Evolutionary conservation across 1,284 basidiomycete genomes (phyloP).

Genomic region (Naganishia sp.): DNA sequence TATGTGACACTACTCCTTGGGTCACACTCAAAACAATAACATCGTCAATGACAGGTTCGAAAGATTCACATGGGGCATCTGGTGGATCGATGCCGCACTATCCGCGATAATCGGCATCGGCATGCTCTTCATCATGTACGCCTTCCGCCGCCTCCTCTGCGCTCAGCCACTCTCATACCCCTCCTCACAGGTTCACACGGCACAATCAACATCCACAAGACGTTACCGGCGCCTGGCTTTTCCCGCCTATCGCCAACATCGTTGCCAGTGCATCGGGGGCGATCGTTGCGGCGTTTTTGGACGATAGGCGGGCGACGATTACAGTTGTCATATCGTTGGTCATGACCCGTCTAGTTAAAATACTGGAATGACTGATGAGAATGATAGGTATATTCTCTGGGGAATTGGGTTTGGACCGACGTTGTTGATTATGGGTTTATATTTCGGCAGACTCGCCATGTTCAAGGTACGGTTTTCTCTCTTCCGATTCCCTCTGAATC

Average conservation of each 20-base stretch:
- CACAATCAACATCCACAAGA: conserved; percentile 63
- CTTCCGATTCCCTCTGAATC: conserved; percentile 48
- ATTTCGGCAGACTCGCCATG: conserved; percentile 57
- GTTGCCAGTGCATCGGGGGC: conserved; percentile 69
- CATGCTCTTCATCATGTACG: conserved; percentile 65
- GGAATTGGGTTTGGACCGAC: conserved; percentile 57
- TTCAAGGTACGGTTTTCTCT: conserved; percentile 35
- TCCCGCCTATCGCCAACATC: conserved; percentile 70
- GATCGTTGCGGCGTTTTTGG: conserved; percentile 61
- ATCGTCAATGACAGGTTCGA: neutral
- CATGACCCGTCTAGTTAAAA: neutral
- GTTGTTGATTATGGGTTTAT: conserved; percentile 63
- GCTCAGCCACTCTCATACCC: too few species aligned
- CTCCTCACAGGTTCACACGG: conserved; percentile 59
- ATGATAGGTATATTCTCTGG: conserved; percentile 46
- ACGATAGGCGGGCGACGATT: conserved; percentile 59
- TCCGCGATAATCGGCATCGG: conserved; percentile 65
- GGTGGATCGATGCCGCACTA: conserved; percentile 71
- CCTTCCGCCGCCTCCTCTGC: neutral
- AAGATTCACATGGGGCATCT: conserved; percentile 65
- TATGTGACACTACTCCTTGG: conserved; percentile 55
- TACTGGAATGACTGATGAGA: neutral
- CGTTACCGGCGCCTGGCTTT: conserved; percentile 66
- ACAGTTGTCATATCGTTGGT: conserved; percentile 59
- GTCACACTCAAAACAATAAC: neutral